Conservation (phyloP, 768 basidiomycete genomes). For the Tremella mesenterica region DNA sequence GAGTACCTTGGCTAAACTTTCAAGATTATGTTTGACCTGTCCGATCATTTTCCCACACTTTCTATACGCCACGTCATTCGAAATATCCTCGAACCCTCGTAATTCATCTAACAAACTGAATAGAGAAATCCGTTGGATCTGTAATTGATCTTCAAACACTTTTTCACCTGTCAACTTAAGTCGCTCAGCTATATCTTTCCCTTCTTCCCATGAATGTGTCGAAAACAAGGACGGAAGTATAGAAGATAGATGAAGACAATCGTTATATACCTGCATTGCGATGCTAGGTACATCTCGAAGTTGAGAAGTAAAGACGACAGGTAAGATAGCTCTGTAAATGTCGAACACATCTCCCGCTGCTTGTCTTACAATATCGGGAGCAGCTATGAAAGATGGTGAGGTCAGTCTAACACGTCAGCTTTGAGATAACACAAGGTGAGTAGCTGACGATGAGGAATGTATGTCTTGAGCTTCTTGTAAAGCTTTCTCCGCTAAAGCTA, state of each 20-base stretch:
- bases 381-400: slow-evolving; percentile 47
- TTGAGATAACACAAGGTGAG: neutral
- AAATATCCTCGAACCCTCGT: slow-evolving; percentile 60
- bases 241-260: slow-evolving; percentile 57
- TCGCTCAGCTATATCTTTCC: slow-evolving; percentile 50
- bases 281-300: slow-evolving; percentile 51
- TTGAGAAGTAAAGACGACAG: slow-evolving; percentile 25
- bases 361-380: slow-evolving; percentile 50
- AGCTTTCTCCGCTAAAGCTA: slow-evolving; percentile 23
- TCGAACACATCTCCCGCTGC: slow-evolving; percentile 63
- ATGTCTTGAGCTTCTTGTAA: slow-evolving; percentile 48
- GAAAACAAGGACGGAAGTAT: slow-evolving; percentile 46
- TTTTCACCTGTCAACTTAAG: slow-evolving; percentile 57
- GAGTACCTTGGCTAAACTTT: slow-evolving; percentile 57
- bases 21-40: slow-evolving; percentile 57
- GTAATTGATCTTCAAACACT: slow-evolving; percentile 64
- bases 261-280: slow-evolving; percentile 71
- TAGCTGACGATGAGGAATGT: slow-evolving; percentile 46
- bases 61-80: slow-evolving; percentile 65
- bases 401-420: slow-evolving; percentile 5
- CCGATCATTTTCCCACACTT: slow-evolving; percentile 65
- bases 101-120: slow-evolving; percentile 55
- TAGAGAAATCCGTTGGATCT: slow-evolving; percentile 46
- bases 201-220: slow-evolving; percentile 25
- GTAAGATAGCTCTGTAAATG: slow-evolving; percentile 65